A percentile compares a stretch with the other conserved stretches of the same genome.
Evolutionary conservation across 768 basidiomycete species (phyloP).

Genomic region (Ramaria sp.): DNA sequence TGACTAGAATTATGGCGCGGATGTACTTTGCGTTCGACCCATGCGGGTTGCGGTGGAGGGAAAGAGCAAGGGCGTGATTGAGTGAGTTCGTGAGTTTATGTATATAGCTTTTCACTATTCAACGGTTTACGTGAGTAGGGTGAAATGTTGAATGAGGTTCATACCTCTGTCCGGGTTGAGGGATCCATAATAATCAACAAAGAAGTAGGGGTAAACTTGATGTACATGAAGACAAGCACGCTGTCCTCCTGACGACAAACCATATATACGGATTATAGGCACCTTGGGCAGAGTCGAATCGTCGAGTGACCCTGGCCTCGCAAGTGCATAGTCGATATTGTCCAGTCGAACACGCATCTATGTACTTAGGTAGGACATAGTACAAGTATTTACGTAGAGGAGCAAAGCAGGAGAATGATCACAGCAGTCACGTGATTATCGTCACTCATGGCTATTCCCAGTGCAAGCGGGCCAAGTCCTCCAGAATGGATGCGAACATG

Average conservation of each 20-base stretch:
- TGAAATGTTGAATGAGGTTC: slow-evolving; percentile 12
- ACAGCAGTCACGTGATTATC: not conserved
- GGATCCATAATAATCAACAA: slow-evolving; percentile 66
- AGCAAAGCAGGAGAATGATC: too few relatives aligned
- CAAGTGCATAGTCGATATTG: slow-evolving; percentile 55
- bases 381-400: too few relatives aligned
- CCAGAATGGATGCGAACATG: slow-evolving; percentile 5
- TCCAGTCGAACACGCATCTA: slow-evolving; percentile 33
- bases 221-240: slow-evolving; percentile 85
- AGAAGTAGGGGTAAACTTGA: slow-evolving; percentile 92
- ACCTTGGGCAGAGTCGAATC: slow-evolving; percentile 49
- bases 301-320: slow-evolving; percentile 52
- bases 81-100: slow-evolving; percentile 60
- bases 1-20: slow-evolving; percentile 74
- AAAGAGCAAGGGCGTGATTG: slow-evolving; percentile 78
- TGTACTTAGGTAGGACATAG: too few relatives aligned
- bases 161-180: slow-evolving; percentile 55
- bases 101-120: slow-evolving; percentile 64
- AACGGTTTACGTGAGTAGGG: not conserved
- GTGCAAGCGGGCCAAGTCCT: not conserved
- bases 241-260: slow-evolving; percentile 63
- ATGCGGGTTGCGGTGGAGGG: slow-evolving; percentile 61
- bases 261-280: slow-evolving; percentile 82
- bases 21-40: slow-evolving; percentile 49
- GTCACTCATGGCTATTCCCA: not conserved